phyloP scores from a whole-genome alignment of 2,329 filamentous ascomycete species.

The Colletotrichum sp. region DNA sequence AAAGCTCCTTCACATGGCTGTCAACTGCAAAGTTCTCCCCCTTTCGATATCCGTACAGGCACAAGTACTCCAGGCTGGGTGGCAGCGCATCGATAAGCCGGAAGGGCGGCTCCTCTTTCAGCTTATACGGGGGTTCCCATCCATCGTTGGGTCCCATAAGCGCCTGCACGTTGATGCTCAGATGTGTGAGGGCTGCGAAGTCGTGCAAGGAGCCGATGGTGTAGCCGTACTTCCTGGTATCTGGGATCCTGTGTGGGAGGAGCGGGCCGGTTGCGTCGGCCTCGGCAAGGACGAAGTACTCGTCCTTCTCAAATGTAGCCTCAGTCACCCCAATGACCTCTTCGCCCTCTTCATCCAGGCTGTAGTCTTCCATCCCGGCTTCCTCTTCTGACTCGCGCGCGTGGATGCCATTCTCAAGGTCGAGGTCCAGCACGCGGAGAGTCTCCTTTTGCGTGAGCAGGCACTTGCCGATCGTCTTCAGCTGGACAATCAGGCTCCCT shows the following conservation, averaged over 20 bases:
- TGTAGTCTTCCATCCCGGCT: neutral
- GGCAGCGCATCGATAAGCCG: slow-evolving; percentile 17
- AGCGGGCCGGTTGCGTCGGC: neutral
- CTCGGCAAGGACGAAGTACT: neutral
- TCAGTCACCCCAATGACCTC: slow-evolving; percentile 33
- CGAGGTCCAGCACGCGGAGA: slow-evolving; percentile 10
- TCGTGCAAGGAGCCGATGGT: slow-evolving; percentile 14
- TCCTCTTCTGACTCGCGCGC: neutral
- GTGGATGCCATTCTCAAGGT: neutral
- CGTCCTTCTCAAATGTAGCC: slow-evolving; percentile 29
- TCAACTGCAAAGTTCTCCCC: neutral
- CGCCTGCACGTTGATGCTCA: neutral
- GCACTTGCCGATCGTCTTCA: slow-evolving; percentile 7
- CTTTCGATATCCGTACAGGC: slow-evolving; percentile 17
- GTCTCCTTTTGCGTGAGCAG: slow-evolving; percentile 5
- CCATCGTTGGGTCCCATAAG: neutral
- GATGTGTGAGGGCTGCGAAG: slow-evolving; percentile 2
- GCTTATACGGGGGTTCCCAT: neutral
- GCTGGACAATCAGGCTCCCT: neutral
- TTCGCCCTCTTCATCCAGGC: neutral
- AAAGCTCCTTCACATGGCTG: slow-evolving; percentile 1
- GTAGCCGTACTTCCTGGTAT: neutral
- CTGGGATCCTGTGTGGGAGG: neutral
- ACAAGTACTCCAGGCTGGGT: slow-evolving; percentile 11
- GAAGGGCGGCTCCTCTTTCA: neutral